A percentile compares a stretch with the other conserved stretches of the same genome.
Conservation (phyloP, 176 grass and related monocot genomes). For the Canna indica region DNA sequence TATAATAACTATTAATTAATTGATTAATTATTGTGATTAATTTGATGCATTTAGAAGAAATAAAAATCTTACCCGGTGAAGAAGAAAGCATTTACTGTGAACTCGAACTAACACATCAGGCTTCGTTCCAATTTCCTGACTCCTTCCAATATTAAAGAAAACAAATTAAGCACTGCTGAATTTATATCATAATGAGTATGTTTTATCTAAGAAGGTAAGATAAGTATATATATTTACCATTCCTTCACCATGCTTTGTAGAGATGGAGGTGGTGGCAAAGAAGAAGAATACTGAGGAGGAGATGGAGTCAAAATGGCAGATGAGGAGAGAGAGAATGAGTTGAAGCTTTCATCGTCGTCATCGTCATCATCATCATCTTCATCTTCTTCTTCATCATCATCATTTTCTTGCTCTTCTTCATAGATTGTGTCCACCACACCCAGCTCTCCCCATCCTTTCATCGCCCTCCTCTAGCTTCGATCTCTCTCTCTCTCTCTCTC, state of each 20-base stretch:
- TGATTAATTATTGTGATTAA: background rate
- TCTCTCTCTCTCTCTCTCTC: background rate
- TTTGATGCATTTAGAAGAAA: background rate
- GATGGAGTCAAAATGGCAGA: constrained; percentile 25
- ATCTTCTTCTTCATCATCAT: too few species aligned
- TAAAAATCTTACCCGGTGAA: constrained; percentile 58
- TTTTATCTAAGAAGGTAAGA: background rate
- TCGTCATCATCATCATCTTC: constrained; percentile 40
- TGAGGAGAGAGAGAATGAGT: constrained; percentile 38
- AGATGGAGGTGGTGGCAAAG: background rate
- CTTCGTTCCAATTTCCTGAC: constrained; percentile 45
- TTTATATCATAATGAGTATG: background rate
- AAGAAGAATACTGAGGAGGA: constrained; percentile 23
- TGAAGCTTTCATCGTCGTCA: constrained; percentile 24
- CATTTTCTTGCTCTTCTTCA: too few species aligned
- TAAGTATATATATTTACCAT: constrained; percentile 4
- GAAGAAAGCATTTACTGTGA: constrained; percentile 42
- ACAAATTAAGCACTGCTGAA: background rate
- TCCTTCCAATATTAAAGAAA: constrained; percentile 30
- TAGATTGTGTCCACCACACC: constrained; percentile 94
- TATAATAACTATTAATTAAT: background rate
- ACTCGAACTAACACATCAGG: constrained; percentile 66
- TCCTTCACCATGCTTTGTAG: background rate
- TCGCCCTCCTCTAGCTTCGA: constrained; percentile 29
- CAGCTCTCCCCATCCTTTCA: constrained; percentile 63